These are phyloP conservation scores for Acanthamoeba royreba DNA, from an alignment of 208 protist species.

Conservation along the genomic window DNA sequence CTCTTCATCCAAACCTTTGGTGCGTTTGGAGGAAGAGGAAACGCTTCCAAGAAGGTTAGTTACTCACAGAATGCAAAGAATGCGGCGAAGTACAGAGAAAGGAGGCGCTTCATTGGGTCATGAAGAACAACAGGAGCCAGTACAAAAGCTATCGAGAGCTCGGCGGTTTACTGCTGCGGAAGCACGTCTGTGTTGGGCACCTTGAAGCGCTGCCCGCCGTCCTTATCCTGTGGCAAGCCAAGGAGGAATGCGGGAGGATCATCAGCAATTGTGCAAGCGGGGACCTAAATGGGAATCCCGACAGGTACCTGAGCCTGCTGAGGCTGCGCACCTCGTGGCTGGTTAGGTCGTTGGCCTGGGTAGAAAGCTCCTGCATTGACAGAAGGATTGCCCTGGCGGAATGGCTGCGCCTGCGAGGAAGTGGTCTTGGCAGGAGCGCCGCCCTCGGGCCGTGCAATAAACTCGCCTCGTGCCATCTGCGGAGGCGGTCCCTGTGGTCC, in stretches of 20 bases:
- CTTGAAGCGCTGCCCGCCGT: constrained; percentile 9
- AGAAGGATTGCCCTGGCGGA: neutral
- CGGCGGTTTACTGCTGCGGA: neutral
- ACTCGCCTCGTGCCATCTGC: neutral
- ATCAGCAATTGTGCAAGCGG: neutral
- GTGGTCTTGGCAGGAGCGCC: neutral
- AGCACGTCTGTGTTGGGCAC: constrained; percentile 31
- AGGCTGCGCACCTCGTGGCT: neutral
- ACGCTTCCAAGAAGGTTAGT: too few species aligned
- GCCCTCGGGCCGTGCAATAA: neutral
- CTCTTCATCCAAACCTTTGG: too few species aligned
- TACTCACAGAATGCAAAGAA: too few species aligned
- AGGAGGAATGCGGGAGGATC: neutral
- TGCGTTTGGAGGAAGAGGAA: too few species aligned
- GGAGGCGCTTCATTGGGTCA: too few species aligned
- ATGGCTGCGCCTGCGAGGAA: neutral
- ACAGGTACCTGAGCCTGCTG: neutral
- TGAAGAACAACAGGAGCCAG: too few species aligned
- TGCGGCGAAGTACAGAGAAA: too few species aligned
- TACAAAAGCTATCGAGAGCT: too few species aligned
- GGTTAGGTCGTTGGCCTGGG: neutral
- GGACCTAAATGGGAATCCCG: too few species aligned
- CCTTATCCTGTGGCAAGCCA: neutral
- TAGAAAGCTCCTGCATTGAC: neutral
- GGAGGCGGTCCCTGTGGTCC: neutral